These are phyloP conservation scores for Huntiella omanensis DNA, from an alignment of 2,329 filamentous ascomycete genomes.

Conservation along the genomic window DNA sequence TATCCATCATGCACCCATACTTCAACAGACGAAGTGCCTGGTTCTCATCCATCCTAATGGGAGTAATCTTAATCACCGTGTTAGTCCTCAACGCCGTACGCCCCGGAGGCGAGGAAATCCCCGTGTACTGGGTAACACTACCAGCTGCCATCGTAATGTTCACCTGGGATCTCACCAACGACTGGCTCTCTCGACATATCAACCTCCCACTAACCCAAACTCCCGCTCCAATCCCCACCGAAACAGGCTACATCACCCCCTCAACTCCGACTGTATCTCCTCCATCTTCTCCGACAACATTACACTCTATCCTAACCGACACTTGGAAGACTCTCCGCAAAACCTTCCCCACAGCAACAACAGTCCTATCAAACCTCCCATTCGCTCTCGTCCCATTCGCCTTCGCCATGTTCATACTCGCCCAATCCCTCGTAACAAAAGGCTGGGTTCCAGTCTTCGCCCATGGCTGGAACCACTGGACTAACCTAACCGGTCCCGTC, in stretches of 20 bases:
- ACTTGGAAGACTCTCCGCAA: conserved; percentile 42
- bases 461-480: conserved; percentile 56
- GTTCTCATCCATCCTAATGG: conserved; percentile 48
- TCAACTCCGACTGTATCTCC: not conserved
- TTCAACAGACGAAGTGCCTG: conserved; percentile 46
- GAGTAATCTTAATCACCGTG: conserved; percentile 44
- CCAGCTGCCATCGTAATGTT: conserved; percentile 52
- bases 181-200: conserved; percentile 43
- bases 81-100: conserved; percentile 46
- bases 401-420: conserved; percentile 56
- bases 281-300: not conserved
- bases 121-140: conserved; percentile 50
- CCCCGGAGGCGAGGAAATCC: conserved; percentile 28
- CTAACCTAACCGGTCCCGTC: conserved; percentile 46
- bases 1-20: conserved; percentile 60
- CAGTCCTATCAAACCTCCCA: conserved; percentile 46
- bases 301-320: conserved; percentile 14
- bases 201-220: conserved; percentile 42
- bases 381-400: conserved; percentile 52
- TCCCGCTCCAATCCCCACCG: conserved; percentile 22
- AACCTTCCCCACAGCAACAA: conserved; percentile 51
- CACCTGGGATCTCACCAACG: conserved; percentile 43
- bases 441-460: conserved; percentile 60
- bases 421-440: conserved; percentile 53
- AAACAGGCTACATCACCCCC: not conserved